These are phyloP conservation scores for Leishmania major DNA, from an alignment of 208 protist species.

Conservation along the genomic window DNA sequence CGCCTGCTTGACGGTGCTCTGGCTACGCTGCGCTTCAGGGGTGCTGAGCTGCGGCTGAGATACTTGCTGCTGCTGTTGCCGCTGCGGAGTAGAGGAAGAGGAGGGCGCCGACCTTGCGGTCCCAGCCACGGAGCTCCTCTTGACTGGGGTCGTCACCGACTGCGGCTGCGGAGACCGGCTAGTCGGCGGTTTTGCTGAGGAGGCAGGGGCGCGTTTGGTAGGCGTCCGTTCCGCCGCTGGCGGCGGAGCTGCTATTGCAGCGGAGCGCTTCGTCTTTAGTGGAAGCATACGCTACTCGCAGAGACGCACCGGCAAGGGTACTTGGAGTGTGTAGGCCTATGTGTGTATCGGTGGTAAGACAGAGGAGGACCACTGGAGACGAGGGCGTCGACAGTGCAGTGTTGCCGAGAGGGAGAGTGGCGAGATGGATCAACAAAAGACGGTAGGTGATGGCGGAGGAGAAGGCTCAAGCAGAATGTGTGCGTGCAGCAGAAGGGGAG, in stretches of 20 bases:
- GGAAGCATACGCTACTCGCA: conserved; percentile 13
- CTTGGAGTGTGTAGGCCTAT: background rate
- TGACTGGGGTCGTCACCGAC: background rate
- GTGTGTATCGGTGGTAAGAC: background rate
- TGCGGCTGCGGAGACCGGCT: background rate
- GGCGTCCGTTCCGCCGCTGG: background rate
- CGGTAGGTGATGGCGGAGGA: background rate
- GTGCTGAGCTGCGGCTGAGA: background rate
- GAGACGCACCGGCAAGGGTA: background rate
- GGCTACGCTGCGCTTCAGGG: conserved; percentile 2
- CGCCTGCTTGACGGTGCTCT: background rate
- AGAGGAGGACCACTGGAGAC: background rate
- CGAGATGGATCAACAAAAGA: background rate
- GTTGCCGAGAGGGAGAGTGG: background rate
- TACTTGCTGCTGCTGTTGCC: background rate
- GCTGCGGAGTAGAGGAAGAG: conserved; percentile 1
- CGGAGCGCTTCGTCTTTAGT: conserved; percentile 12
- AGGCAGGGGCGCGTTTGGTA: background rate
- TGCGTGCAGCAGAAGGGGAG: background rate
- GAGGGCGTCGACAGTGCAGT: background rate
- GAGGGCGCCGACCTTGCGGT: background rate
- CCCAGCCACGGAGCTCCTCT: background rate
- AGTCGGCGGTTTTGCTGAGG: background rate
- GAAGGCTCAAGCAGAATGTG: background rate
- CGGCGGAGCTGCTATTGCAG: conserved; percentile 5